Base-by-base conservation (phyloP, 305 asterid species). In the Salvia sclarea region DNA sequence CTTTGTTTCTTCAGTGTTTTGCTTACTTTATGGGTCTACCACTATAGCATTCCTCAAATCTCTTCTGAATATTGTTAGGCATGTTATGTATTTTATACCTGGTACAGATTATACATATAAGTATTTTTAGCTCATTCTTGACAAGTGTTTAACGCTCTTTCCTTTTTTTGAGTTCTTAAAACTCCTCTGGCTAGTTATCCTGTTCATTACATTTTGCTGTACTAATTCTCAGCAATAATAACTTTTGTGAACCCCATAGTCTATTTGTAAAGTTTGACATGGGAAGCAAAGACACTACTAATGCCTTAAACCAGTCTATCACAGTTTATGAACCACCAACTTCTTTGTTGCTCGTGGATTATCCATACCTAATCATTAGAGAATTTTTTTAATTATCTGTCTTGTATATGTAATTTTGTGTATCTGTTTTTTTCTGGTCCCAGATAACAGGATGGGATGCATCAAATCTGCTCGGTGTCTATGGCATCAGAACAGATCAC, bases 401-500 rank as follows among this genome's bases (percentile, higher is more conserved):
- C 69, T 76, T 57, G 22, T 71, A 64, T 38, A 37, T 37, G 6
- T 48, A 0, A 28, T 25, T 2, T 4, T 2, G 30, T 21, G 12
- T 25, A 0, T 10, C 25, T 66, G 35, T 24, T 12, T 4, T 22
- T 69, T 28, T 61, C 55, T 49, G 64, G 13, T 59, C 54, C 49
- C 70, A 85, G 90, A 70, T 85, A 85, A 75, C 77, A 66, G 72
- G 66, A 61, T 81, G 84, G 90, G 86, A 82, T 44, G 79, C 82
- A 56, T 74, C 82, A 45, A 64, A 69, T 44, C 54, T 82, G 20
- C 65, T 81, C 16, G 77, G 85, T 49, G 91, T 82, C 75, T 94
- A 78, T 71, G 98, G 97, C 65, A 74, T 91, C 84, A 81, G 93
- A 86, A 53, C 40, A 41, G 93, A 94, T 82, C 93, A 87, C 73